Evolutionary conservation across 257 asterid genomes (phyloP), one percentile per base, ranked within the genome.

Genomic region (Dorcoceras hygrometricum): DNA sequence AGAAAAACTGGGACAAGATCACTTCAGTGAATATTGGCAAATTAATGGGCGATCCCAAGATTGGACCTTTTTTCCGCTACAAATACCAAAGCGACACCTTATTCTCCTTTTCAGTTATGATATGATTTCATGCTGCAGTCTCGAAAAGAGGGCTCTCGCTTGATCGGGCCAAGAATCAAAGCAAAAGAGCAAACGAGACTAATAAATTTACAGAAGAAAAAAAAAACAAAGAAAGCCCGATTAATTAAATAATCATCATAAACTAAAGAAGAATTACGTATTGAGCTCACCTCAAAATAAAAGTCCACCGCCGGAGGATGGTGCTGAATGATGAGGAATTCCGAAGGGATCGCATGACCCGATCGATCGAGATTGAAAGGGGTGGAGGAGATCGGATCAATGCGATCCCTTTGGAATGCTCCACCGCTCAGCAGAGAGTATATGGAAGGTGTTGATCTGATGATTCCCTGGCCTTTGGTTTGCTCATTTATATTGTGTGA

Each of bases 331-430:
- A 46, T 18, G 54, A 18, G 54, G 54, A 46, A 46, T 46, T 46
- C 54, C 54, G 54, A 46, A 46, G 54, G 54, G 22, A 46, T 4
- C 54, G 54, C 54, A 46, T 46, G 54, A 46, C 22, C 54, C 54
- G n/a, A n/a, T n/a, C n/a, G n/a, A n/a, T n/a, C n/a, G 20, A 46
- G 22, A 14, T 46, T 0, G 22, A 18, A 46, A 46, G 6, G 3
- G 8, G 20, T 46, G 2, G 0, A 14, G 6, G 19, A 43, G 19
- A 43, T 43, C 20, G 22, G 54, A 46, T 46, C 54, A 46, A 46
- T 46, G 54, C 54, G 54, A 46, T 46, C 54, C 54, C 54, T 46
- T 46, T 46, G 54, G 54, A 46, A 46, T 46, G 20, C 54, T 46
- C 54, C 54, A 46, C 22, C 54, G 1, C 22, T 4, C 54, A 16